phyloP scores from a whole-genome alignment of 73 alveolate species.

The Symbiodinium pilosum region DNA sequence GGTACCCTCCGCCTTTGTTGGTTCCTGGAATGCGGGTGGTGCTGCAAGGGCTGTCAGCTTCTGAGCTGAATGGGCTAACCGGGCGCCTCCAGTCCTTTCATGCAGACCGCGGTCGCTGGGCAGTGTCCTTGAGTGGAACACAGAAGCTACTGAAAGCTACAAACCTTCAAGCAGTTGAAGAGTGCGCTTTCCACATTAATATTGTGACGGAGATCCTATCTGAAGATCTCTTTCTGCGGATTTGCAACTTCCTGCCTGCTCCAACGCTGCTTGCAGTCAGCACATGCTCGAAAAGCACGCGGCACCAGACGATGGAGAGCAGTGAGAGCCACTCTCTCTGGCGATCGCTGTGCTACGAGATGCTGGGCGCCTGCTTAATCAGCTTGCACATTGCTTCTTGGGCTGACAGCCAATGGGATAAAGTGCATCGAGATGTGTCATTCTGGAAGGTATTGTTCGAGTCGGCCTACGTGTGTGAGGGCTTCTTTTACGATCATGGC shows the following conservation, averaged over 20 bases:
- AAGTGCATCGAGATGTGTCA: slow-evolving; percentile 3
- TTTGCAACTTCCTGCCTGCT: slow-evolving; percentile 40
- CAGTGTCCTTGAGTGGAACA: not conserved
- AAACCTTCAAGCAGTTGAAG: not conserved
- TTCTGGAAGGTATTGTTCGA: slow-evolving; percentile 42
- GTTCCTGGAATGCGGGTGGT: slow-evolving; percentile 36
- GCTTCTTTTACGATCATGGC: slow-evolving; percentile 32
- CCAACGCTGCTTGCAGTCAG: not conserved
- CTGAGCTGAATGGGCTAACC: slow-evolving; percentile 14
- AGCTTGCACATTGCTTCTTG: slow-evolving; percentile 19
- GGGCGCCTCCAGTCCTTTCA: slow-evolving; percentile 48
- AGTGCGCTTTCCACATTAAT: not conserved
- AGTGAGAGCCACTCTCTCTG: slow-evolving; percentile 12
- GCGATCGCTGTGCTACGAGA: slow-evolving; percentile 35
- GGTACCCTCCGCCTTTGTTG: not conserved
- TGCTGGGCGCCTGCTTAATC: slow-evolving; percentile 46
- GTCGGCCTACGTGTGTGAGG: not conserved
- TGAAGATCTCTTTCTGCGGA: slow-evolving; percentile 33
- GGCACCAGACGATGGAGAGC: not conserved
- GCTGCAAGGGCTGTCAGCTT: slow-evolving; percentile 33
- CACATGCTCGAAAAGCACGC: not conserved
- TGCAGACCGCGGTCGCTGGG: slow-evolving; percentile 47
- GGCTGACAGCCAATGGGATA: not conserved
- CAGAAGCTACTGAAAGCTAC: slow-evolving; percentile 12
- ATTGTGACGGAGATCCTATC: slow-evolving; percentile 19